Base-by-base conservation (phyloP, 768 basidiomycete genomes). In the Boletus patriciae region DNA sequence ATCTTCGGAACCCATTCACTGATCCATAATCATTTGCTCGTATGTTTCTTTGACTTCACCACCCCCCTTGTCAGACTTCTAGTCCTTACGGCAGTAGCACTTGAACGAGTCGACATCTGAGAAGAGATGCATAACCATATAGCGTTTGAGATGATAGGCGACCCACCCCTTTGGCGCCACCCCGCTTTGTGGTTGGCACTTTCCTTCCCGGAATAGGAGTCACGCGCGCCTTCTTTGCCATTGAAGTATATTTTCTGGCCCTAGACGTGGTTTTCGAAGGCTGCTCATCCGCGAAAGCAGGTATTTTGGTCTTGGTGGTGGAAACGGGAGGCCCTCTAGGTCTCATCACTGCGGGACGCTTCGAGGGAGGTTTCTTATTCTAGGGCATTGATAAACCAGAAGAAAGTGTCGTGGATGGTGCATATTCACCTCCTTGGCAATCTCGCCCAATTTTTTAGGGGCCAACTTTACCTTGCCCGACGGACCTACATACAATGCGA, bases 391-490 rank as follows among this genome's bases (percentile, higher is more conserved):
- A 34, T 48, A 4, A 46, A 27, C 38, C 21, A 43, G 21, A 37
- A 29, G 34, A 37, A 48, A 19, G 3, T 11, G 2, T 11, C 15
- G 3, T 1, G 47, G 7, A 8, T 1, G 3, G 6, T 36, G 4
- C 19, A 36, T 37, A 12, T 45, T 34, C 31, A 62, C 68, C 53
- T 71, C 60, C 27, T 62, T 59, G n/a, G 56, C 31, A 42, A 45
- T 55, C 42, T 54, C 58, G 6, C 11, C 44, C 27, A 15, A 31
- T 29, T 44, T 55, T 40, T 53, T 48, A 36, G 70, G 62, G 16
- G 68, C 43, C 34, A 71, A 41, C 44, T 61, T 70, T 11, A 71
- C 59, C 52, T 71, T 69, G 25, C 68, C 68, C 8, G 65, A 67
- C 23, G 68, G 60, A 23, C 68, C 70, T 70, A 36, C 21, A 34